Evolutionary conservation across 140 eudicot species (phyloP).

Genomic region (Ambrosia hybrid): DNA sequence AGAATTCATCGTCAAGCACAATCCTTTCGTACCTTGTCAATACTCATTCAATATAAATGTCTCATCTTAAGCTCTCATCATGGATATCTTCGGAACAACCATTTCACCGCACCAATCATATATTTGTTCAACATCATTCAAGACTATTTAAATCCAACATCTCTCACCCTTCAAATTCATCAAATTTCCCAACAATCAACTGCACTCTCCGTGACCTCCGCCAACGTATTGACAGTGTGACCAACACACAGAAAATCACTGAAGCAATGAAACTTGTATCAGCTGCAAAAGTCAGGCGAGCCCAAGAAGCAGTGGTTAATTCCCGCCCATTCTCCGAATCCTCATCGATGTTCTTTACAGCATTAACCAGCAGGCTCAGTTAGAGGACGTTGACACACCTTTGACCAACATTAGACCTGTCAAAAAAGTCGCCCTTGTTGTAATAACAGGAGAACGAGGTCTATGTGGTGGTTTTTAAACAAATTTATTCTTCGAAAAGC

Average conservation of each 20-base stretch:
- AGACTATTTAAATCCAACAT: conserved; percentile 3
- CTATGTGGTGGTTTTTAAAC: conserved; percentile 87
- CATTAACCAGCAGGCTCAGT: conserved; percentile 58
- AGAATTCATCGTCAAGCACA: too few relatives aligned
- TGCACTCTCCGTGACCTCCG: conserved; percentile 56
- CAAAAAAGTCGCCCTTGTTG: conserved; percentile 69
- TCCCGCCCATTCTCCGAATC: conserved; percentile 82
- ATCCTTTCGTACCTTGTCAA: too few relatives aligned
- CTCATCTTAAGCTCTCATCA: conserved; percentile 33
- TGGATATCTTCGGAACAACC: conserved; percentile 23
- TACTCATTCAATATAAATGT: conserved; percentile 19
- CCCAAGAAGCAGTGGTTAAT: conserved; percentile 84
- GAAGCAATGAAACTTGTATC: conserved; percentile 95
- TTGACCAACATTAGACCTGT: conserved; percentile 69
- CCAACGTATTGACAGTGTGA: conserved; percentile 58
- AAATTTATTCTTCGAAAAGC: conserved; percentile 54
- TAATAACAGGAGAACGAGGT: conserved; percentile 72
- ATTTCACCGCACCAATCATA: conserved; percentile 8
- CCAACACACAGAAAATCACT: conserved; percentile 74
- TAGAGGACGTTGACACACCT: conserved; percentile 70
- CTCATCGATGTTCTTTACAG: conserved; percentile 52
- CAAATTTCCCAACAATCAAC: conserved; percentile 32
- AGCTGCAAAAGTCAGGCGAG: conserved; percentile 79
- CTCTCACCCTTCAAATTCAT: conserved; percentile 16
- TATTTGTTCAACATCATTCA: conserved; percentile 11